These are phyloP conservation scores for Geum urbanum DNA, from an alignment of 306 rosid species.

Conservation along the genomic window DNA sequence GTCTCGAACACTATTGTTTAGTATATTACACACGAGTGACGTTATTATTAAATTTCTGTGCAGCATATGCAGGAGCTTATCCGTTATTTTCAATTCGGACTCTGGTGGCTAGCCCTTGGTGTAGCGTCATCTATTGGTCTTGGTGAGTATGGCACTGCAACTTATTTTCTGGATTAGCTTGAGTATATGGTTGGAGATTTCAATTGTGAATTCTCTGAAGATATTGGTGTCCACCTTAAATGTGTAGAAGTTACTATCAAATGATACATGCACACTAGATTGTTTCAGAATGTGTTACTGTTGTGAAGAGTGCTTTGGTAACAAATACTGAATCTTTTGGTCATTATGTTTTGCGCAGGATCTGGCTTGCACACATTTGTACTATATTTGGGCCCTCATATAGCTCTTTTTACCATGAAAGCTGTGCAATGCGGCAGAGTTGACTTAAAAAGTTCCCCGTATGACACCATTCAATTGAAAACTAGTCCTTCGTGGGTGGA, in stretches of 20 bases:
- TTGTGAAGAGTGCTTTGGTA: not conserved
- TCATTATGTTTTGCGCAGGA: not conserved
- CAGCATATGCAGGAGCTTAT: constrained; percentile 14
- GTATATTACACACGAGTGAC: not conserved
- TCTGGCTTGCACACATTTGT: constrained; percentile 26
- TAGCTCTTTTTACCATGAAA: constrained; percentile 21
- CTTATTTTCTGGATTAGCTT: not conserved
- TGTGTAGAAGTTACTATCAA: not conserved
- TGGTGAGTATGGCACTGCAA: not conserved
- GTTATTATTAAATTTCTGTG: not conserved
- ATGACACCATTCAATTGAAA: constrained; percentile 58
- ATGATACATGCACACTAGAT: not conserved
- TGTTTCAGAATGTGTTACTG: not conserved
- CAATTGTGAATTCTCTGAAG: not conserved
- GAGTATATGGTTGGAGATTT: not conserved
- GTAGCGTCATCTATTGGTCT: constrained; percentile 21
- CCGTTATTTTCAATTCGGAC: constrained; percentile 6
- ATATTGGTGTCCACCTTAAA: not conserved
- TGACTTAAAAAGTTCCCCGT: constrained; percentile 54
- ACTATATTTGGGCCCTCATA: constrained; percentile 22
- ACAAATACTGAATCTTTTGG: not conserved
- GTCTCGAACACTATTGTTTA: too few relatives aligned
- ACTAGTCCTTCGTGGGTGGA: constrained; percentile 65
- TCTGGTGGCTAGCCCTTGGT: constrained; percentile 25
- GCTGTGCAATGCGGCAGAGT: constrained; percentile 19